phyloP scores from a whole-genome alignment of 2,329 filamentous ascomycete genomes.

The Fusarium poae region DNA sequence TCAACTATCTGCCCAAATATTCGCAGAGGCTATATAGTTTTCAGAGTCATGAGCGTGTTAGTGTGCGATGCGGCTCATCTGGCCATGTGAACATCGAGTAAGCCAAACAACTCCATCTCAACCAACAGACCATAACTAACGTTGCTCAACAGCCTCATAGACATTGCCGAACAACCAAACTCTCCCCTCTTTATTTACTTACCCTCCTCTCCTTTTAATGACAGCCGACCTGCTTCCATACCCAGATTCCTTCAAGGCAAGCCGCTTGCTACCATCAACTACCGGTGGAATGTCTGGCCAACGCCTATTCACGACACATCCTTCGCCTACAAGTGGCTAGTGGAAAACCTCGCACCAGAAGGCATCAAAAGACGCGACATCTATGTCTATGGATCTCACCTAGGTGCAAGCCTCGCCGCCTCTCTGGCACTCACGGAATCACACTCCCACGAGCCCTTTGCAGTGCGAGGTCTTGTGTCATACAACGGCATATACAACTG shows the following conservation, averaged over 20 bases:
- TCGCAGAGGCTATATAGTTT: constrained; percentile 41
- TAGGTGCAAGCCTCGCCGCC: constrained; percentile 69
- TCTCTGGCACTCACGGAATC: constrained; percentile 70
- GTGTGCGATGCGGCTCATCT: constrained; percentile 63
- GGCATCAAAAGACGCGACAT: constrained; percentile 54
- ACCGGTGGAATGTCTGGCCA: constrained; percentile 71
- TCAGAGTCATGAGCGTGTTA: constrained; percentile 56
- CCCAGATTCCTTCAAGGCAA: constrained; percentile 59
- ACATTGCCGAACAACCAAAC: constrained; percentile 55
- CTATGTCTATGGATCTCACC: constrained; percentile 67
- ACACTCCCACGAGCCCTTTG: constrained; percentile 57
- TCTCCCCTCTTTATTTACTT: constrained; percentile 68
- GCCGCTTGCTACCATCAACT: constrained; percentile 69
- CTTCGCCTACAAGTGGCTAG: constrained; percentile 67
- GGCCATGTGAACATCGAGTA: constrained; percentile 66
- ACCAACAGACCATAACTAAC: constrained; percentile 33
- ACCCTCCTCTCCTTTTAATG: constrained; percentile 60
- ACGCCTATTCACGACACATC: constrained; percentile 68
- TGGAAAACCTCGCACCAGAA: constrained; percentile 58
- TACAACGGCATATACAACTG: constrained; percentile 75
- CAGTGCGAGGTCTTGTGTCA: constrained; percentile 66
- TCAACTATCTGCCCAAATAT: background rate
- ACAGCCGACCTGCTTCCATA: constrained; percentile 49
- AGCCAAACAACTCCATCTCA: constrained; percentile 38
- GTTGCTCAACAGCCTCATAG: constrained; percentile 60